Base-by-base conservation (phyloP, 352 stramenopile genomes). In the Plasmopara muralis region DNA sequence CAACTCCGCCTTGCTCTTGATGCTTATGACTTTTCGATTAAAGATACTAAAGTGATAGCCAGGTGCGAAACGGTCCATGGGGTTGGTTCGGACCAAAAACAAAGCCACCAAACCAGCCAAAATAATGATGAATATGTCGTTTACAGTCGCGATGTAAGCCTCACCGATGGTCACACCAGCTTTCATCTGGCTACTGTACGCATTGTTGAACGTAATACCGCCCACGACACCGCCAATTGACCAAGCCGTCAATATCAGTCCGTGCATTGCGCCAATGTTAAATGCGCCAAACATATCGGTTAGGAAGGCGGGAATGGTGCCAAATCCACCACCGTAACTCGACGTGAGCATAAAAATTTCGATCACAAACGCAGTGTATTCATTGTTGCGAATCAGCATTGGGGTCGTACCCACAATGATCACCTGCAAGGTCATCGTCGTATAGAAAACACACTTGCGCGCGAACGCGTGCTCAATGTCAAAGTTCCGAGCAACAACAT, bases 201-300 rank as follows among this genome's bases (percentile, higher is more conserved):
- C 49, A 29, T 65, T 59, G 52, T 87, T 89, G 50, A 91, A 89
- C 6, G 63, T 67, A 50, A 91, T 80, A 14, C 81, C 81, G 9
- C 83, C 83, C 5, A 73, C 78, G 7, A 93, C 76, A 6, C 77
- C 83, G 16, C 76, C 74, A 40, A 90, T 82, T 2, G 79, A 89
- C 83, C 83, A 93, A n/a, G 80, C 68, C 6, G 83, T 91, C 28
- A 93, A 55, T 51, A 89, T 84, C 20, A 88, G 54, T 5, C 83
- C 83, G 60, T 93, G 83, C 71, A 91, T 83, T 2, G 77, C 76
- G 10, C 77, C 83, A 47, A 90, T 90, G 72, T 91, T 89, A 48
- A 66, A 89, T 3, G 76, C 76, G 13, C 83, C 83, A 53, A 91
- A 93, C 79, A 91, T 91, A 50, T 91, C 83, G 2, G 80, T 89